phyloP scores from a whole-genome alignment of 192 early-diverging fungal genomes.

The Umbelopsis sp. region DNA sequence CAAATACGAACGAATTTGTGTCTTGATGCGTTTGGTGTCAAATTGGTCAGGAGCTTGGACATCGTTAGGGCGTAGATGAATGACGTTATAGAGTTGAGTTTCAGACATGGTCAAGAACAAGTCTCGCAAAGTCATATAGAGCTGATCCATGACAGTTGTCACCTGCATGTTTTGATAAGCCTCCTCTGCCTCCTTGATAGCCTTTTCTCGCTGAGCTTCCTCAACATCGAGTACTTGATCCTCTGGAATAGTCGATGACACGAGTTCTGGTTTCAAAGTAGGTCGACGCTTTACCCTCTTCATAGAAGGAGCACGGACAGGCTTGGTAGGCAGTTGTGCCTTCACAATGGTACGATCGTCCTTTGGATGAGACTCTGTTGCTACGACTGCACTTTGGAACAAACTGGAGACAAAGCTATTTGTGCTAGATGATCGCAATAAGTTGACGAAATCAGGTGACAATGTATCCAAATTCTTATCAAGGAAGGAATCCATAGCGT shows the following conservation, averaged over 20 bases:
- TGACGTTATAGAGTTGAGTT: conserved; percentile 80
- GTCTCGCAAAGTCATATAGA: conserved; percentile 73
- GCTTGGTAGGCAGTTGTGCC: conserved; percentile 75
- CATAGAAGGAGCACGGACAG: conserved; percentile 71
- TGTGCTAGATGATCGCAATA: conserved; percentile 70
- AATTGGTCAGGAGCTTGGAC: conserved; percentile 45
- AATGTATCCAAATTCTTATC: conserved; percentile 75
- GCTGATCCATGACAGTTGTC: conserved; percentile 56
- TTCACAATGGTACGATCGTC: conserved; percentile 76
- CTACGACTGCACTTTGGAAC: conserved; percentile 72
- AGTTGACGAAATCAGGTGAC: conserved; percentile 81
- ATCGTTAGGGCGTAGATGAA: conserved; percentile 79
- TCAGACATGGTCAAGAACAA: conserved; percentile 75
- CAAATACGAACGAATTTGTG: conserved; percentile 70
- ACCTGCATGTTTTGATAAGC: conserved; percentile 44
- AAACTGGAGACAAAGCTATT: conserved; percentile 76
- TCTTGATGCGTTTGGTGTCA: conserved; percentile 63
- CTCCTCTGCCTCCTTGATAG: conserved; percentile 25
- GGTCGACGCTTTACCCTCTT: conserved; percentile 46
- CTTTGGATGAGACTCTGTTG: conserved; percentile 74
- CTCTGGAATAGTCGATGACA: conserved; percentile 27
- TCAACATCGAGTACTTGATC: conserved; percentile 22
- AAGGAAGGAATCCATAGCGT: conserved; percentile 78
- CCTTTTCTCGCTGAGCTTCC: conserved; percentile 20
- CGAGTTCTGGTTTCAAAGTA: conserved; percentile 11